Evolutionary conservation across 441 rosid species (phyloP).

Genomic region (Erodium trifolium): DNA sequence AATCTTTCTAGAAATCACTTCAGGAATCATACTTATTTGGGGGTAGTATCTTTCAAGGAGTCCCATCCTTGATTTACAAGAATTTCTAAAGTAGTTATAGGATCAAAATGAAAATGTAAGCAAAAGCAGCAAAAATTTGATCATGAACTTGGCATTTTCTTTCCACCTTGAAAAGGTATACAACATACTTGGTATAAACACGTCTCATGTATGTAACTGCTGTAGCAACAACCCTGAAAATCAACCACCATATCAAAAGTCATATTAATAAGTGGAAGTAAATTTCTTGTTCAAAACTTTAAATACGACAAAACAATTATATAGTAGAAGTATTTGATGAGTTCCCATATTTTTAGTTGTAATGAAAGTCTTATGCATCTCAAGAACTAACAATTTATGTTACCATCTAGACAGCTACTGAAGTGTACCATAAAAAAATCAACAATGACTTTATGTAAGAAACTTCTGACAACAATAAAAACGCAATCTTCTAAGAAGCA

Average conservation of each 20-base stretch:
- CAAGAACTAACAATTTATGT: not conserved
- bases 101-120: not conserved
- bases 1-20: not conserved
- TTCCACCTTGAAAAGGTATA: conserved; percentile 10
- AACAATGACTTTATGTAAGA: not conserved
- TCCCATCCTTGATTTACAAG: not conserved
- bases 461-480: not conserved
- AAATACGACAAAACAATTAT: not conserved
- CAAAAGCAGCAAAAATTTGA: conserved; percentile 2
- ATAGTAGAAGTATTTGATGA: not conserved
- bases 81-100: not conserved
- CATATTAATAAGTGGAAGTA: conserved; percentile 6
- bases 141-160: conserved; percentile 9
- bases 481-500: not conserved
- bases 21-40: not conserved
- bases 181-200: conserved; percentile 62
- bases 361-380: not conserved
- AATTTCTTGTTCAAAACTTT: not conserved
- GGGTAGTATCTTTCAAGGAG: not conserved
- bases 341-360: not conserved
- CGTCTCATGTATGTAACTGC: conserved; percentile 92
- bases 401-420: not conserved
- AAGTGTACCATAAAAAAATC: not conserved
- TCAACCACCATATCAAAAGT: conserved; percentile 16
- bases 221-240: conserved; percentile 85